Conservation (phyloP, 352 stramenopile species). For the Phytophthora pinifolia region DNA sequence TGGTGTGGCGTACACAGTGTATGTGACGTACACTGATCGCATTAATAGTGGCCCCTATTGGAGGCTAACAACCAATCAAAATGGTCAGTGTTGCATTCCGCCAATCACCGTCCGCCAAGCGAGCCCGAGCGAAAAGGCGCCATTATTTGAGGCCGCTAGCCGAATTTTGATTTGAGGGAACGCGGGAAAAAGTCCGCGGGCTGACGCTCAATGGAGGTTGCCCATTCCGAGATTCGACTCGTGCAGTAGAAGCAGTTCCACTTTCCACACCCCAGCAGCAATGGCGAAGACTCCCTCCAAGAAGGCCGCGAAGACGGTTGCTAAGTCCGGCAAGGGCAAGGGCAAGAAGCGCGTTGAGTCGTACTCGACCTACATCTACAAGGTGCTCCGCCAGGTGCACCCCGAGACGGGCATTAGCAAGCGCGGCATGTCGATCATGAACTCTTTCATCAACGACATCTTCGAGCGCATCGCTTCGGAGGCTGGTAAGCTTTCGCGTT, state of each 20-base stretch:
- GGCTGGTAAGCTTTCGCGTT: slow-evolving; percentile 94
- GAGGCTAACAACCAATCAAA: slow-evolving; percentile 21
- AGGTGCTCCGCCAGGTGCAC: slow-evolving; percentile 95
- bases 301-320: slow-evolving; percentile 84
- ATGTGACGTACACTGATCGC: neutral
- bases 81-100: slow-evolving; percentile 1
- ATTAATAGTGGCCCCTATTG: slow-evolving; percentile 3
- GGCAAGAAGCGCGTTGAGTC: slow-evolving; percentile 89
- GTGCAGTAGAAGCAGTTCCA: slow-evolving; percentile 27
- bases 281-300: slow-evolving; percentile 97
- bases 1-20: neutral
- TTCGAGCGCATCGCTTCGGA: slow-evolving; percentile 98
- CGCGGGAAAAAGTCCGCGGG: slow-evolving; percentile 15
- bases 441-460: slow-evolving; percentile 99
- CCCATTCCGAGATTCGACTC: slow-evolving; percentile 41
- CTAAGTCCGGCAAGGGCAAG: slow-evolving; percentile 78
- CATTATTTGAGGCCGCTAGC: slow-evolving; percentile 9
- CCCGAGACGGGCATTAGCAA: slow-evolving; percentile 97
- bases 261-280: slow-evolving; percentile 23
- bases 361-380: slow-evolving; percentile 94
- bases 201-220: neutral
- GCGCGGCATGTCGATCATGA: slow-evolving; percentile 98
- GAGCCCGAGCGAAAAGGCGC: slow-evolving; percentile 22
- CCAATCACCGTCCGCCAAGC: slow-evolving; percentile 28
- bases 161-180: slow-evolving; percentile 15